A percentile compares a stretch with the other conserved stretches of the same genome.
Conservation (phyloP, 2,329 filamentous ascomycete genomes). For the Rugonectria rugulosa region DNA sequence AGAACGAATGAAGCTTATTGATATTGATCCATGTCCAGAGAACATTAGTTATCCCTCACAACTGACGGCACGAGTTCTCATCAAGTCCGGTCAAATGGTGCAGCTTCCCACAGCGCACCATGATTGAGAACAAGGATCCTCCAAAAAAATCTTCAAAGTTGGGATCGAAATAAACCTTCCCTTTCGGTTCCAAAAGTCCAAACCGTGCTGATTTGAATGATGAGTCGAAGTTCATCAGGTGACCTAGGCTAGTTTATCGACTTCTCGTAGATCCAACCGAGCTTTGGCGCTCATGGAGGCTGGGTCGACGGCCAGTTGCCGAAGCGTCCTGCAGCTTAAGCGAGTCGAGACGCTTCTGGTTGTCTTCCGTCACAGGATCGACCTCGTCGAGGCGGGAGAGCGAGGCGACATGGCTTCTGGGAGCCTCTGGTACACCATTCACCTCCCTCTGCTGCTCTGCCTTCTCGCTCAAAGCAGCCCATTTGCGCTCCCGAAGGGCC, state of each 20-base stretch:
- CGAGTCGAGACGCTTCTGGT: constrained; percentile 86
- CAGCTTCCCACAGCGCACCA: constrained; percentile 8
- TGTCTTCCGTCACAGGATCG: constrained; percentile 82
- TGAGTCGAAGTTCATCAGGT: constrained; percentile 12
- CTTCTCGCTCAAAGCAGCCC: constrained; percentile 84
- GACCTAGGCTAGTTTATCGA: constrained; percentile 49
- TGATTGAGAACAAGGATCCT: too few species aligned
- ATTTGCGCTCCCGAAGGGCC: constrained; percentile 82
- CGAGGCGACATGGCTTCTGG: constrained; percentile 49
- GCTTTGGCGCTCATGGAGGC: constrained; percentile 65
- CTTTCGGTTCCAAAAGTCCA: constrained; percentile 18
- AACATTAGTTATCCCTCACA: constrained; percentile 5
- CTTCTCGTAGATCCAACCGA: constrained; percentile 63
- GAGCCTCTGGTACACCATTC: constrained; percentile 42
- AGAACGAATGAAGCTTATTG: constrained; percentile 15
- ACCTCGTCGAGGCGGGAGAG: constrained; percentile 73
- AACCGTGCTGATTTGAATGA: constrained; percentile 15
- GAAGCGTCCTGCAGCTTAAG: constrained; percentile 84
- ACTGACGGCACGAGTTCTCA: constrained; percentile 13
- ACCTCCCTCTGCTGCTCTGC: constrained; percentile 71
- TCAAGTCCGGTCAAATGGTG: constrained; percentile 3
- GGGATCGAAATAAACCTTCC: constrained; percentile 17
- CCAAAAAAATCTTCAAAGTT: too few species aligned
- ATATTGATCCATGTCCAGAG: constrained; percentile 11
- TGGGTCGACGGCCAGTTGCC: constrained; percentile 60